These are phyloP conservation scores for Didymellaceae sp. DNA, from an alignment of 2,329 filamentous ascomycete species.

Conservation along the genomic window DNA sequence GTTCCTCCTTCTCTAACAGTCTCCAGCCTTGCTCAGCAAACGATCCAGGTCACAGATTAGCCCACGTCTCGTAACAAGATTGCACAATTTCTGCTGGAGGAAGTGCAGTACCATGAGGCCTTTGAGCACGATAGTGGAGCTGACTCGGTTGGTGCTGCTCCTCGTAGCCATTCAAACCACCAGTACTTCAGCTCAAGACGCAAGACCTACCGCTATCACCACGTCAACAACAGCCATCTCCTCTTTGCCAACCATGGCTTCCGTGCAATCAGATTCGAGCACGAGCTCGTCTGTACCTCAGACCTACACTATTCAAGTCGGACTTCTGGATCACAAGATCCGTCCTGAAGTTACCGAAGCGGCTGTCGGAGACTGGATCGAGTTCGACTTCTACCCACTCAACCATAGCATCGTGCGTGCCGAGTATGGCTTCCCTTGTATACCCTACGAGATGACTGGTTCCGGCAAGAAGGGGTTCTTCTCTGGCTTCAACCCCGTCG, in stretches of 20 bases:
- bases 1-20: not conserved
- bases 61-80: not conserved
- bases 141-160: not conserved
- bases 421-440: constrained; percentile 50
- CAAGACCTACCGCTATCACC: not conserved
- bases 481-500: constrained; percentile 37
- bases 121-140: not conserved
- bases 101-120: not conserved
- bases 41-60: not conserved
- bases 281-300: constrained; percentile 25
- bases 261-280: constrained; percentile 9
- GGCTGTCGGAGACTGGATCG: constrained; percentile 48
- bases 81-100: not conserved
- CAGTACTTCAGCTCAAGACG: constrained; percentile 2
- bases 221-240: not conserved
- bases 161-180: not conserved
- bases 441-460: constrained; percentile 47
- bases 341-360: constrained; percentile 48
- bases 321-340: constrained; percentile 47
- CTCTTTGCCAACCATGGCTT: constrained; percentile 2
- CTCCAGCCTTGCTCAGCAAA: not conserved
- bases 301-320: constrained; percentile 47
- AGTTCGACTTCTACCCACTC: constrained; percentile 51
- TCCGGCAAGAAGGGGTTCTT: constrained; percentile 38
- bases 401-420: constrained; percentile 54